Conservation (phyloP, 192 early-diverging fungal genomes). For the Blastocladiella britannica region DNA sequence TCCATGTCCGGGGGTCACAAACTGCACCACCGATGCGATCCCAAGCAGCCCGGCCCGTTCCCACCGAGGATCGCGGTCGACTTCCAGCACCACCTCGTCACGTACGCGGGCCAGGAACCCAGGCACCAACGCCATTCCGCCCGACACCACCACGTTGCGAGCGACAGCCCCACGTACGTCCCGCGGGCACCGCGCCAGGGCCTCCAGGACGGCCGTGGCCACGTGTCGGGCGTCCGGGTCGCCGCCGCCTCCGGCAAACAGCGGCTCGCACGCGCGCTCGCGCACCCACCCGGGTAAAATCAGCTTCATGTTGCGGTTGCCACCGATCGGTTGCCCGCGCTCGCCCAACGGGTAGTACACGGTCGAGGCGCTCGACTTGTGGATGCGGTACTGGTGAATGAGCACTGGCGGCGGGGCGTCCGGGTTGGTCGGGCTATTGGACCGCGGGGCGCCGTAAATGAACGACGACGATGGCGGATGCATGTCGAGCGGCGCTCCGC, state of each 20-base stretch:
- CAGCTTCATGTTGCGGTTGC: constrained; percentile 4
- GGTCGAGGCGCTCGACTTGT: constrained; percentile 1
- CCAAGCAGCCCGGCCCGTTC: background rate
- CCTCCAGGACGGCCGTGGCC: constrained; percentile 27
- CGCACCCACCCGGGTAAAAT: constrained; percentile 66
- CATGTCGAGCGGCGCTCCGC: no score
- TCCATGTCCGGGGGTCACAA: background rate
- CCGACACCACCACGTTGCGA: constrained; percentile 44
- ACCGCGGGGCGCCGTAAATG: background rate
- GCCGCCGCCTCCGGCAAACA: constrained; percentile 58
- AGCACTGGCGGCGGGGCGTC: background rate
- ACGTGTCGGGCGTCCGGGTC: constrained; percentile 35
- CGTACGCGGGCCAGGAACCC: constrained; percentile 39
- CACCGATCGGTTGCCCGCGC: background rate
- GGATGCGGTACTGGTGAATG: background rate
- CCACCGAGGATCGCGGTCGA: constrained; percentile 28
- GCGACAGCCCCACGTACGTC: constrained; percentile 50
- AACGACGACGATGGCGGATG: background rate
- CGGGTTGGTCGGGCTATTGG: background rate
- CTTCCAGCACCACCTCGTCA: constrained; percentile 30
- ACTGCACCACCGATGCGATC: background rate
- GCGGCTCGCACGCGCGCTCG: constrained; percentile 52
- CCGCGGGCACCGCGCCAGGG: constrained; percentile 31
- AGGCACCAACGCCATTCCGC: constrained; percentile 55
- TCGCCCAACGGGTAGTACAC: constrained; percentile 3